Evolutionary conservation across 2,329 filamentous ascomycete genomes (phyloP).

Genomic region (Verticillium longisporum): DNA sequence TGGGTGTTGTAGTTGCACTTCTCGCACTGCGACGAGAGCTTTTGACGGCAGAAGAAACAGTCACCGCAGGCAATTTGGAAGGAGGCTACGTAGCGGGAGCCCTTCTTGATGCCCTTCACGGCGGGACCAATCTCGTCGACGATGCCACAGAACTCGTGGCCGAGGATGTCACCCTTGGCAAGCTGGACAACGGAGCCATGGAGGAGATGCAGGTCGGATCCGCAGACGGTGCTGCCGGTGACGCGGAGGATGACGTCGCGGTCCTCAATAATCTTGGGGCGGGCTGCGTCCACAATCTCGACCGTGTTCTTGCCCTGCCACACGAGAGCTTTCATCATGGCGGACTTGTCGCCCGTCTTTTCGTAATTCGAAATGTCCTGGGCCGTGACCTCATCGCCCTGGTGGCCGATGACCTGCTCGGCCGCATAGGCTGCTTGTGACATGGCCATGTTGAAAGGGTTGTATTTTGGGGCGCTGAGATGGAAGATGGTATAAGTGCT

Average conservation of each 20-base stretch:
- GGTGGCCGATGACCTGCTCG: conserved; percentile 65
- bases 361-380: conserved; percentile 64
- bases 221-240: conserved; percentile 55
- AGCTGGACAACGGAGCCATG: conserved; percentile 52
- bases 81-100: conserved; percentile 70
- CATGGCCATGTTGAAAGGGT: conserved; percentile 39
- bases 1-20: conserved; percentile 69
- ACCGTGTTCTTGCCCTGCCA: conserved; percentile 83
- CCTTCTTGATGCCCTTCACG: conserved; percentile 46
- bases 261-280: conserved; percentile 66
- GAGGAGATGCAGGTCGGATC: conserved; percentile 51
- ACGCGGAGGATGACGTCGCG: conserved; percentile 76
- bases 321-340: conserved; percentile 71
- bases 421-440: conserved; percentile 60
- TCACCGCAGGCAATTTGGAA: conserved; percentile 74
- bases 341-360: conserved; percentile 35
- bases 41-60: conserved; percentile 75
- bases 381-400: conserved; percentile 53
- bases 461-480: not conserved
- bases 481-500: not conserved
- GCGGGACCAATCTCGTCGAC: conserved; percentile 48
- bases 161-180: conserved; percentile 59
- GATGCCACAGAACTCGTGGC: conserved; percentile 54
- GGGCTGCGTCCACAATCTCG: conserved; percentile 60
- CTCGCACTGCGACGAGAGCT: conserved; percentile 76